phyloP scores from a whole-genome alignment of 306 rosid genomes.

The Ammopiptanthus mongolicus region DNA sequence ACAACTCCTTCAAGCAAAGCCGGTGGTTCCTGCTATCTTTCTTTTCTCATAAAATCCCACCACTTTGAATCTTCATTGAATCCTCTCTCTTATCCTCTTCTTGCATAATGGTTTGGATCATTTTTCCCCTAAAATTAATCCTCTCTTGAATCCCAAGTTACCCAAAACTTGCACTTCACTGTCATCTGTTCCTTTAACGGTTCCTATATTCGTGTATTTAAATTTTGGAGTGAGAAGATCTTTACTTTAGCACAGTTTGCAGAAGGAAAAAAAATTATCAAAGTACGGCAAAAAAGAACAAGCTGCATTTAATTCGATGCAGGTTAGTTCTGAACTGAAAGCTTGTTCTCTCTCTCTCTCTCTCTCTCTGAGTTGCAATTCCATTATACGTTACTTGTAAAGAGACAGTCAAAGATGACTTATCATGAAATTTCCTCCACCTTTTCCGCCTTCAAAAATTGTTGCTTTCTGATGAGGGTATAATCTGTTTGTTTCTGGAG shows the following conservation, averaged over 20 bases:
- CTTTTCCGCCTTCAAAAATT: conserved; percentile 23
- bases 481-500: not conserved
- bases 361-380: not conserved
- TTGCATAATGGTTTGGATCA: not conserved
- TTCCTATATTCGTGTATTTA: not conserved
- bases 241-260: conserved; percentile 23
- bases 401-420: conserved; percentile 18
- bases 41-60: not conserved
- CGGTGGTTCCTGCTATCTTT: not conserved
- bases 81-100: conserved; percentile 13
- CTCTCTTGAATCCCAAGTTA: conserved; percentile 17
- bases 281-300: not conserved
- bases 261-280: not conserved
- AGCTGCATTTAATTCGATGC: conserved; percentile 27
- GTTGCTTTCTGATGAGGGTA: conserved; percentile 31
- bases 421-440: conserved; percentile 23
- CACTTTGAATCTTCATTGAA: conserved; percentile 27
- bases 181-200: not conserved
- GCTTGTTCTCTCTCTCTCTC: not conserved
- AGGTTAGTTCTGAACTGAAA: conserved; percentile 25
- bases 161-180: conserved; percentile 7
- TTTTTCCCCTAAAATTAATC: not conserved
- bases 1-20: not conserved
- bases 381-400: conserved; percentile 21
- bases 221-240: conserved; percentile 43